Conservation (phyloP, 2,329 filamentous ascomycete genomes). For the Coleophoma cylindrospora region DNA sequence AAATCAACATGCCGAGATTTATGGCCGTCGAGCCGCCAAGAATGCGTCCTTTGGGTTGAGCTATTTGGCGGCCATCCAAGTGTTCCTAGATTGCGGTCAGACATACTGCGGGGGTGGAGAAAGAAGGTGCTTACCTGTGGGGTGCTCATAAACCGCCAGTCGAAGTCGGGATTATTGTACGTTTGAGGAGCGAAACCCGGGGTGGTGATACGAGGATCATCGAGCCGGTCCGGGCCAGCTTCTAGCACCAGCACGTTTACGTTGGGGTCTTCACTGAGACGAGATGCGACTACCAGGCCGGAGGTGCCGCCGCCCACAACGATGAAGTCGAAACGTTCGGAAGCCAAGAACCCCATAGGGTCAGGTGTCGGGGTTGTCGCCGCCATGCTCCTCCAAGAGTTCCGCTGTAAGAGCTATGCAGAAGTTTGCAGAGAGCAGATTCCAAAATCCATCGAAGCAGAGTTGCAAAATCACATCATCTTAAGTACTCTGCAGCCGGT, state of each 20-base stretch:
- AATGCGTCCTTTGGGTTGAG: slow-evolving; percentile 24
- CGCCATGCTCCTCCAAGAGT: too few relatives aligned
- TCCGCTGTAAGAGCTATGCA: too few relatives aligned
- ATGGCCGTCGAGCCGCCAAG: slow-evolving; percentile 30
- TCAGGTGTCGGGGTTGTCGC: background rate
- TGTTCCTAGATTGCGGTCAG: slow-evolving; percentile 2
- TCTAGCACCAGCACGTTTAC: slow-evolving; percentile 7
- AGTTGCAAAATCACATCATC: too few relatives aligned
- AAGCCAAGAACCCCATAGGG: background rate
- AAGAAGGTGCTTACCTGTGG: slow-evolving; percentile 27
- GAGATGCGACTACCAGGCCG: slow-evolving; percentile 33
- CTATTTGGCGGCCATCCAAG: slow-evolving; percentile 4
- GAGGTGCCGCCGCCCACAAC: slow-evolving; percentile 37
- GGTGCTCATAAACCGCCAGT: slow-evolving; percentile 31
- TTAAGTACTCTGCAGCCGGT: too few relatives aligned
- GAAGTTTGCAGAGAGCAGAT: too few relatives aligned
- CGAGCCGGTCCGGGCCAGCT: slow-evolving; percentile 3
- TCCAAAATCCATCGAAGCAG: too few relatives aligned
- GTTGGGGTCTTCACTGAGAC: slow-evolving; percentile 29
- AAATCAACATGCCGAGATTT: slow-evolving; percentile 25
- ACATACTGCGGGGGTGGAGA: background rate
- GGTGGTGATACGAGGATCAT: slow-evolving; percentile 2
- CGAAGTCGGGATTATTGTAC: slow-evolving; percentile 28
- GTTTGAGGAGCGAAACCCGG: background rate
- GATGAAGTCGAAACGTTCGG: slow-evolving; percentile 28